Evolutionary conservation across 2,329 filamentous ascomycete species (phyloP).

Genomic region (Mariannaea sp.): DNA sequence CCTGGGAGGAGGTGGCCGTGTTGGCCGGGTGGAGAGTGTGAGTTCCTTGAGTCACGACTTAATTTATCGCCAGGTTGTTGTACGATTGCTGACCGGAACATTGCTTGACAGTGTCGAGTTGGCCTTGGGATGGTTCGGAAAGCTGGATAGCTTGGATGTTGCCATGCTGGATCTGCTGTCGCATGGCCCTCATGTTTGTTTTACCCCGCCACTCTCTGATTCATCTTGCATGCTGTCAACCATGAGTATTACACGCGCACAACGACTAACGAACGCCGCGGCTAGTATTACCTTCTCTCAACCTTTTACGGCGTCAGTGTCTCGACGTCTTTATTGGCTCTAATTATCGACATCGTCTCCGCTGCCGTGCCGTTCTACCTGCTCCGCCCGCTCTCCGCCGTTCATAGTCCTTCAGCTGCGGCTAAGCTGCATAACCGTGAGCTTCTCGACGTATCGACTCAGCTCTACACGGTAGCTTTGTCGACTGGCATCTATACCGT

Average conservation of each 20-base stretch:
- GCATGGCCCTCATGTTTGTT: conserved; percentile 71
- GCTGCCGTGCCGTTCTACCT: conserved; percentile 76
- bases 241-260: background rate
- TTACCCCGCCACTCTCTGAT: conserved; percentile 10
- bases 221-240: background rate
- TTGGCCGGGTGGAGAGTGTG: conserved; percentile 60
- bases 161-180: conserved; percentile 70
- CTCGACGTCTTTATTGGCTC: conserved; percentile 62
- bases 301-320: conserved; percentile 77
- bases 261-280: conserved; percentile 19
- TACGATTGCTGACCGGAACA: conserved; percentile 8
- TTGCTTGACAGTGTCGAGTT: conserved; percentile 67
- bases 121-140: conserved; percentile 71
- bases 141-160: conserved; percentile 75
- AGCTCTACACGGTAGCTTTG: conserved; percentile 68
- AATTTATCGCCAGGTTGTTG: background rate
- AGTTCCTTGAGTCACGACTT: conserved; percentile 43
- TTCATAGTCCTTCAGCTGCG: conserved; percentile 59
- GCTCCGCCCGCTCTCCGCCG: conserved; percentile 68
- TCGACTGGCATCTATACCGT: conserved; percentile 76
- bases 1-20: conserved; percentile 63
- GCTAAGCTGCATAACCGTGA: conserved; percentile 62
- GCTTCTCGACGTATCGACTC: conserved; percentile 68
- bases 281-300: conserved; percentile 71
- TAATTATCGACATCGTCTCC: conserved; percentile 70